Evolutionary conservation across 441 rosid species (phyloP).

Genomic region (Jatropha multifida): DNA sequence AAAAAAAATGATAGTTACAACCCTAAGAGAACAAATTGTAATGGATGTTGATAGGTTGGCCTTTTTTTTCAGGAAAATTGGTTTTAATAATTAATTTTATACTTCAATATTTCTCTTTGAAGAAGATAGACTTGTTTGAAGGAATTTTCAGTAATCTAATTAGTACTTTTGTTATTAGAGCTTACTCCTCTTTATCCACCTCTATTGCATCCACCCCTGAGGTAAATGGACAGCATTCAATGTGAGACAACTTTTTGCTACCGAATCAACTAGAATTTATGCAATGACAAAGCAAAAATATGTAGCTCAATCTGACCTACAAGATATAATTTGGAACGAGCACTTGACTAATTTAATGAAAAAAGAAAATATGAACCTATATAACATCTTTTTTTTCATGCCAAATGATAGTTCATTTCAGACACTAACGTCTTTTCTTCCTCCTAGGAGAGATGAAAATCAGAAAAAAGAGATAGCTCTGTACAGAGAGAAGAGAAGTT

Average conservation of each 20-base stretch:
- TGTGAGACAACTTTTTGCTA: neutral
- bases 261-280: neutral
- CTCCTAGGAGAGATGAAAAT: slow-evolving; percentile 17
- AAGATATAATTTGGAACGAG: neutral
- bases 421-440: slow-evolving; percentile 1
- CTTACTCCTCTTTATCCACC: slow-evolving; percentile 1
- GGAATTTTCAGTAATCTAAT: neutral
- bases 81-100: slow-evolving; percentile 1
- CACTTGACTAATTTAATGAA: neutral
- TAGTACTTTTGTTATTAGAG: neutral
- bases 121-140: neutral
- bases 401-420: neutral
- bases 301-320: neutral
- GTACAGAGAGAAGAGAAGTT: slow-evolving; percentile 17
- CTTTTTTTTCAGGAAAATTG: neutral
- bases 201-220: neutral
- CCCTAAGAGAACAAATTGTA: neutral
- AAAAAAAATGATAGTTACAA: slow-evolving; percentile 13
- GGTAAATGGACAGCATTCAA: neutral
- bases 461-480: neutral
- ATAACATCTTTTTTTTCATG: neutral
- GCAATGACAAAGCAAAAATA: neutral
- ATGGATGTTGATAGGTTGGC: slow-evolving; percentile 12
- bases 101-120: neutral
- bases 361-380: neutral